Conservation (phyloP, 305 asterid genomes). For the Fraxinus nigra region DNA sequence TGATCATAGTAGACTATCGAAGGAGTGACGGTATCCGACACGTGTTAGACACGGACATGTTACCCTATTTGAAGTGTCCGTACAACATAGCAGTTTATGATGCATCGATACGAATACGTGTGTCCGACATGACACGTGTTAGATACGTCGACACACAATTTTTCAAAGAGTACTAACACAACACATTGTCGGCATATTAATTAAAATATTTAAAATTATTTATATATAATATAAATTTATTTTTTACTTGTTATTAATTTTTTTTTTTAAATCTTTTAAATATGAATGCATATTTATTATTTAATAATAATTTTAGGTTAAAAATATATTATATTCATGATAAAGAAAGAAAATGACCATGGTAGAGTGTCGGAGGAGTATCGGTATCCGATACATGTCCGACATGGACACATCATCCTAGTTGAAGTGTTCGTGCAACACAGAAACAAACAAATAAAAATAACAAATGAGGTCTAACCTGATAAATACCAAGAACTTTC, state of each 20-base stretch:
- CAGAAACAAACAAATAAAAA: background rate
- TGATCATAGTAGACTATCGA: too few relatives aligned
- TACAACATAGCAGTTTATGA: too few relatives aligned
- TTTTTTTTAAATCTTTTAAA: too few relatives aligned
- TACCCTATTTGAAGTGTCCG: too few relatives aligned
- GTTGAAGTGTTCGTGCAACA: background rate
- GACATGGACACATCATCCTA: too few relatives aligned
- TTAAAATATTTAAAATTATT: too few relatives aligned
- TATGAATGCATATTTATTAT: background rate
- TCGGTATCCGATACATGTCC: background rate
- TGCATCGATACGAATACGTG: too few relatives aligned
- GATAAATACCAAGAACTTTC: constrained; percentile 86
- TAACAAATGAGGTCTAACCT: constrained; percentile 43
- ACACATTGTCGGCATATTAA: background rate
- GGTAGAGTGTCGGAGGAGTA: background rate
- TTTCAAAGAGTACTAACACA: background rate
- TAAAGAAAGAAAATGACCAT: background rate
- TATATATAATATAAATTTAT: too few relatives aligned
- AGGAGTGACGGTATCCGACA: too few relatives aligned
- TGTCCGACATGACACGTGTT: background rate
- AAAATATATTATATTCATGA: background rate
- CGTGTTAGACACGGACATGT: too few relatives aligned
- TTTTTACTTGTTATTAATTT: too few relatives aligned
- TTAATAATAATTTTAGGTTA: too few relatives aligned
- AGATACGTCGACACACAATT: background rate